Percentiles rank a stretch among this genome's conserved stretches.
These are phyloP conservation scores for Hibiscus trionum DNA, from an alignment of 345 rosid genomes.

Conservation along the genomic window DNA sequence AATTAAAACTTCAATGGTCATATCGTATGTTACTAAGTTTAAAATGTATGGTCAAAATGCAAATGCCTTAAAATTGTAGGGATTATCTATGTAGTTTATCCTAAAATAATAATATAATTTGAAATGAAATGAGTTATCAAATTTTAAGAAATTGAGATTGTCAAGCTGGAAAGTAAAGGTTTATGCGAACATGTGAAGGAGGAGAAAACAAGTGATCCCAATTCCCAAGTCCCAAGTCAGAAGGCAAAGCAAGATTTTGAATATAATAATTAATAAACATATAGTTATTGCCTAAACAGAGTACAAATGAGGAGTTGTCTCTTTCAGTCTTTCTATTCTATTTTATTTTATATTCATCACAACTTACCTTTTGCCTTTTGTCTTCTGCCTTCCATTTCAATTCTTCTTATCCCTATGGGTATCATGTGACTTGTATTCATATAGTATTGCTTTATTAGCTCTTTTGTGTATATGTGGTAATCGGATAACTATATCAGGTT, in stretches of 20 bases:
- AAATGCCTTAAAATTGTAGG: too few relatives aligned
- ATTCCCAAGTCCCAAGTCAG: not conserved
- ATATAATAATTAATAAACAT: slow-evolving; percentile 3
- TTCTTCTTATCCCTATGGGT: not conserved
- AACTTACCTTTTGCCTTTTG: not conserved
- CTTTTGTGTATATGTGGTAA: too few relatives aligned
- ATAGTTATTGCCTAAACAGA: not conserved
- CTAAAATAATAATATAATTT: too few relatives aligned
- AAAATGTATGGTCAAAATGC: too few relatives aligned
- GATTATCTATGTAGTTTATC: too few relatives aligned
- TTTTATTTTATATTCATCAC: not conserved
- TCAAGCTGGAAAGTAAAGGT: not conserved
- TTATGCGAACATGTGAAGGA: not conserved
- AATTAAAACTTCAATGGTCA: too few relatives aligned
- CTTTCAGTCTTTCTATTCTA: not conserved
- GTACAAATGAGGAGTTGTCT: not conserved
- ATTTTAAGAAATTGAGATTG: too few relatives aligned
- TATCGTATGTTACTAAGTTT: too few relatives aligned
- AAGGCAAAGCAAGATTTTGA: not conserved
- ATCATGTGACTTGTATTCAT: not conserved
- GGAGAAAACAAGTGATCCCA: not conserved
- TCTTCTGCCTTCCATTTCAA: not conserved
- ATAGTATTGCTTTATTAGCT: not conserved
- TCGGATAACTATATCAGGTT: too few relatives aligned
- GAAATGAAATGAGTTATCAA: too few relatives aligned